These are phyloP conservation scores for Daedalea quercina DNA, from an alignment of 768 basidiomycete genomes.

Conservation along the genomic window DNA sequence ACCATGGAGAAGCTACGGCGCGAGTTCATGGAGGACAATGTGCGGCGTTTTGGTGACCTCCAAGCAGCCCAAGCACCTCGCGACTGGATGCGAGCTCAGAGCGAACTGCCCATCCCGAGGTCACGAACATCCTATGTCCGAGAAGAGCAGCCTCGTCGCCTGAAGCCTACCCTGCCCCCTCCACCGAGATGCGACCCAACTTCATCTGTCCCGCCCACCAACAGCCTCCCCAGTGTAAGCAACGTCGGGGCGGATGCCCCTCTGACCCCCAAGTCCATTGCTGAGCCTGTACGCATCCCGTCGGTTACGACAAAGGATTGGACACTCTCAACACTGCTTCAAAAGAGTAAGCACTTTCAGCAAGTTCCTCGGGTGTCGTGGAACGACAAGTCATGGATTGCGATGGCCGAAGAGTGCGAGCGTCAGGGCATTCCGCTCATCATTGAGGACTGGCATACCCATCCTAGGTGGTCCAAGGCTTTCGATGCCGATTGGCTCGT, in stretches of 20 bases:
- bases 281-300: not conserved
- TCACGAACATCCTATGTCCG: no score
- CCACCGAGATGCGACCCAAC: no score
- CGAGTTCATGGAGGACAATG: not conserved
- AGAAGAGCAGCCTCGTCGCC: no score
- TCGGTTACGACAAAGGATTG: conserved; percentile 38
- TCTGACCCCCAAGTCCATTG: no score
- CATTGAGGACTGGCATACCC: conserved; percentile 53
- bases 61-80: not conserved
- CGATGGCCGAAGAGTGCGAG: conserved; percentile 36
- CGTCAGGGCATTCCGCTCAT: conserved; percentile 52
- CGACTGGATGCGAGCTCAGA: not conserved
- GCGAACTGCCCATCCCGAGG: no score
- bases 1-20: not conserved
- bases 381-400: conserved; percentile 13
- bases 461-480: conserved; percentile 45
- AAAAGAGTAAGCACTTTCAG: conserved; percentile 34
- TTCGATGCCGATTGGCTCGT: conserved; percentile 54
- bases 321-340: conserved; percentile 39
- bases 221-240: no score
- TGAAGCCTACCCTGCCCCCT: no score
- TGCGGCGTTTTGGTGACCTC: not conserved
- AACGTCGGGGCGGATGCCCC: not conserved
- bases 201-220: no score
- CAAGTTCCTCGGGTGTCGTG: conserved; percentile 33